A percentile compares a stretch with the other conserved stretches of the same genome.
phyloP scores from a whole-genome alignment of 2,329 filamentous ascomycete species.

The Gremmenia infestans region DNA sequence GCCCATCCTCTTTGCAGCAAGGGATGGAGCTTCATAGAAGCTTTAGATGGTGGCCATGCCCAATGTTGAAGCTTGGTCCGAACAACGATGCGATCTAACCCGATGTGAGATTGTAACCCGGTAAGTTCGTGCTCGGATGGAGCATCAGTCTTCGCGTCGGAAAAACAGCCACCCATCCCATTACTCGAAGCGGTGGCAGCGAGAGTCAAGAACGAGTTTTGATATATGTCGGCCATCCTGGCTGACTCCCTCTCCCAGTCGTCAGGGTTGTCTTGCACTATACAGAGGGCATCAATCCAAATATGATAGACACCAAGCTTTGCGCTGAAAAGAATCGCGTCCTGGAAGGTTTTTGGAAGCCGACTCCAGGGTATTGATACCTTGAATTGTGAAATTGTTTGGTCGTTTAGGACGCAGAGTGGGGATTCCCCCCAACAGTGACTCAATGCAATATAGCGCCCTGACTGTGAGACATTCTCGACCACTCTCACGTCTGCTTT shows the following conservation, averaged over 20 bases:
- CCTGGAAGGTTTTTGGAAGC: background rate
- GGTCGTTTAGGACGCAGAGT: background rate
- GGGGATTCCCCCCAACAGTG: background rate
- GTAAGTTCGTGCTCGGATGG: background rate
- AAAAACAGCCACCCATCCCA: background rate
- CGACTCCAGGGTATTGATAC: background rate
- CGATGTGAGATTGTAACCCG: background rate
- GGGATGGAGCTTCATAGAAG: background rate
- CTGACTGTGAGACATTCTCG: background rate
- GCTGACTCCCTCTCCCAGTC: constrained; percentile 21
- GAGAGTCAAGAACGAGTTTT: constrained; percentile 19
- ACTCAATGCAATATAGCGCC: background rate
- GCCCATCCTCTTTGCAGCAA: background rate
- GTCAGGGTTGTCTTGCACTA: constrained; percentile 25
- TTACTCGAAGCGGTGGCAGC: background rate
- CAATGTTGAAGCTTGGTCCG: background rate
- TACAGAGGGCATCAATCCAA: constrained; percentile 30
- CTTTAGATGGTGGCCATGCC: background rate
- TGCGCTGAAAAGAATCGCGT: background rate
- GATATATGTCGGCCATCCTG: constrained; percentile 22
- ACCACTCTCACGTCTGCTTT: background rate
- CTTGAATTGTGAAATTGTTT: background rate
- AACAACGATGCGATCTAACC: background rate
- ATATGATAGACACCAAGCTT: constrained; percentile 5
- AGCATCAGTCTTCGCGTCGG: background rate